phyloP scores from a whole-genome alignment of 2,329 filamentous ascomycete genomes.

The Stagonosporopsis tanaceti region DNA sequence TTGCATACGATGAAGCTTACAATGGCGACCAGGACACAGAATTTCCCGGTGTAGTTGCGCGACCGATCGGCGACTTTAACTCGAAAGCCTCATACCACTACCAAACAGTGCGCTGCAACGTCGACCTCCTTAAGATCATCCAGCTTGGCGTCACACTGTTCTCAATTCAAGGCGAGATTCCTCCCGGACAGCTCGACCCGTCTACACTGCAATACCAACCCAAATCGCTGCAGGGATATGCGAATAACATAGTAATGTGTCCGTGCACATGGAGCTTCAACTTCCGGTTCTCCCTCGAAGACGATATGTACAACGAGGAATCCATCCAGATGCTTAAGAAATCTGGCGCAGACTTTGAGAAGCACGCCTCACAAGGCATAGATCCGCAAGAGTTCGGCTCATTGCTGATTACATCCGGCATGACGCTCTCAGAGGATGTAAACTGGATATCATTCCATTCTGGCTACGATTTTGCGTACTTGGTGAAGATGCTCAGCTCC shows the following conservation, averaged over 20 bases:
- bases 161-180: constrained; percentile 86
- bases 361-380: constrained; percentile 87
- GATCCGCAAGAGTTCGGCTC: constrained; percentile 89
- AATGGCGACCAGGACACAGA: constrained; percentile 78
- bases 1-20: constrained; percentile 25
- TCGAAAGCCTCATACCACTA: constrained; percentile 99
- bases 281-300: constrained; percentile 92
- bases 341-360: constrained; percentile 89
- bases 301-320: constrained; percentile 97
- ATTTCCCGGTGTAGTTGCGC: constrained; percentile 95
- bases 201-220: constrained; percentile 52
- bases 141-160: constrained; percentile 96
- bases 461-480: constrained; percentile 96
- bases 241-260: constrained; percentile 65
- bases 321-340: constrained; percentile 91
- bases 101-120: constrained; percentile 95
- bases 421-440: constrained; percentile 86
- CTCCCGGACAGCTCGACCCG: constrained; percentile 70
- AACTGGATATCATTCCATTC: constrained; percentile 98
- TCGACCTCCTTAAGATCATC: constrained; percentile 96
- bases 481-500: constrained; percentile 91
- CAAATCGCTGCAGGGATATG: constrained; percentile 59
- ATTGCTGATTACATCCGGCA: constrained; percentile 87
- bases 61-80: constrained; percentile 92
- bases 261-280: constrained; percentile 99